Evolutionary conservation across 1,284 basidiomycete species (phyloP), one percentile per base, ranked within the genome.

Genomic region (Lentinus polychrous): DNA sequence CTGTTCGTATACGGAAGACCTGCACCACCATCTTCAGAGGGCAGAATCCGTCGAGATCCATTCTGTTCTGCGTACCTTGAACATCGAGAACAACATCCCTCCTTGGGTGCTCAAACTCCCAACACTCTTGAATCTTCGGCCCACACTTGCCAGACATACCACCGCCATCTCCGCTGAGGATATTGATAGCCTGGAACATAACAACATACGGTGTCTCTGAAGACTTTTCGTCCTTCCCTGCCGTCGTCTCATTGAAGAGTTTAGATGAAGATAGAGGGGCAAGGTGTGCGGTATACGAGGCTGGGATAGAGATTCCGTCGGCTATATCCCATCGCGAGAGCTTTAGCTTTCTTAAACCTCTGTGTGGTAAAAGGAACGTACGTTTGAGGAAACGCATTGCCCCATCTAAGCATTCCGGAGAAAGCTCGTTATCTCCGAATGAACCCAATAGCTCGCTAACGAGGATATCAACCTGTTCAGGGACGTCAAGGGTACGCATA

Each of bases 361-460:
- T 38, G 11, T 12, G n/a, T n/a, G n/a, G n/a, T n/a, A n/a, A n/a
- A n/a, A n/a, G n/a, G n/a, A n/a, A 71, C 84, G 61, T 60, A 92
- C 91, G 72, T 74, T 93, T 93, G 60, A 94, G 69, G 65, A 92
- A 94, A 40, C 94, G 73, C 79, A 88, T 83, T 14, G 89, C 94
- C n/a, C 94, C 94, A 64, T 98, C 94, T 27, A 98, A 72, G 67
- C 94, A 97, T 66, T 99, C 96, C 0, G 96, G 96, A 61, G 91
- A 94, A 38, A 99, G 80, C 66, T 99, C 96, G 56, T 99, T 99
- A 68, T 99, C 96, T 3, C 95, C 96, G 68, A 99, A 99, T 7
- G 91, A 94, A 3, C 96, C 96, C 52, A 99, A 68, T 15, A 99
- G 77, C 68, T 99, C 96, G 68, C 91, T 95, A 57, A 99, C 86